Base-by-base conservation (phyloP, 2,329 filamentous ascomycete genomes). In the Emergomyces orientalis region DNA sequence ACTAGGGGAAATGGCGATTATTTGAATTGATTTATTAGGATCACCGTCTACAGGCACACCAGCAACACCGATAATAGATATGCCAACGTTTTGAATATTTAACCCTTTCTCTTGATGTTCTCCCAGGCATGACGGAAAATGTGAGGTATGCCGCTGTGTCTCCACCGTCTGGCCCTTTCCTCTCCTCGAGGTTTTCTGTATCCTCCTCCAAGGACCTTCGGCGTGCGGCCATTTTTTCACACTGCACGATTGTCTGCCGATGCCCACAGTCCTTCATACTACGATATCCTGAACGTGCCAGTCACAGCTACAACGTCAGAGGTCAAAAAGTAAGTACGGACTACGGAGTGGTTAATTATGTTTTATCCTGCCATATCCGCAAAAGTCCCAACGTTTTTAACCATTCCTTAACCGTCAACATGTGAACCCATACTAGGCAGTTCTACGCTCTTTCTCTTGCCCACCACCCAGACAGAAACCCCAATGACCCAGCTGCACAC, bases 381-480 rank as follows among this genome's bases (percentile, higher is more conserved):
- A 2, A 27, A 13, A 25, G 13, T 13, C 9, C 14, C 22, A 41
- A 54, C 25, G 13, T 7, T 25, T 51, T 27, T 13, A 41, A 17
- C 13, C 22, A 13, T 19, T 17, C 11, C 2, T 14, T 59, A 30
- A 59, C 39, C 39, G 32, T 17, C 11, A 22, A 9, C 22, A 0
- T 22, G 22, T 13, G 13, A 27, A 22, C 56, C 13, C 17, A 30
- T 58, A n/a, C 58, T 19, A 80, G 78, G 68, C 78, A 85, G 73
- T 99, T 97, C 84, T 97, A 97, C 82, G 77, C 83, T 65, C 89
- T 97, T 74, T 96, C 91, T 72, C 96, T 97, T 77, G 79, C 83
- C 61, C 88, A 96, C 82, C 94, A 99, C 76, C 94, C 94, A 0
- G 94, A 99, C 81, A 86, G 87, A 73, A 95, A 97, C 80, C 90